Percentiles rank a stretch among this genome's conserved stretches.
phyloP scores from a whole-genome alignment of 192 early-diverging fungal species.

The Backusella australiensis region DNA sequence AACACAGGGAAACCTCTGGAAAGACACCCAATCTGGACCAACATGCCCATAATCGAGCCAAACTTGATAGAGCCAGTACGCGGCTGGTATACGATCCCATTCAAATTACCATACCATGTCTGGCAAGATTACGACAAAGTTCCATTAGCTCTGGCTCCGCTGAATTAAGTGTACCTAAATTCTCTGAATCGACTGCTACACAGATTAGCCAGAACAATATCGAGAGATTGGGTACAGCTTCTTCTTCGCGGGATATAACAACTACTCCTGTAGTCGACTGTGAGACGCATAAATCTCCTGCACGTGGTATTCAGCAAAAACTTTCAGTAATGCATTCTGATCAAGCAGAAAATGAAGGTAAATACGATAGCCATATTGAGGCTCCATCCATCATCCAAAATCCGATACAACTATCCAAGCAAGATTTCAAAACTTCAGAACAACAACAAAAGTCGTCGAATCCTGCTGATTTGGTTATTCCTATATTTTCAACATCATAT shows the following conservation, averaged over 20 bases:
- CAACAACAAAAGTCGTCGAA: background rate
- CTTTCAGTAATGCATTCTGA: background rate
- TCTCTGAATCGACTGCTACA: background rate
- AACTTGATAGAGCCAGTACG: background rate
- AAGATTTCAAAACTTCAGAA: background rate
- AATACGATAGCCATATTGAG: background rate
- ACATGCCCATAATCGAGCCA: background rate
- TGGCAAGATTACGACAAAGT: background rate
- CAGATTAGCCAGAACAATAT: background rate
- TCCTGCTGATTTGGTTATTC: background rate
- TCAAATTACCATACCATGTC: background rate
- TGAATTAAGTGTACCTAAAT: background rate
- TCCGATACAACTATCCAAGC: background rate
- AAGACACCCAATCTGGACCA: no score
- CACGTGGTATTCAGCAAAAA: background rate
- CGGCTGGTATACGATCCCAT: background rate
- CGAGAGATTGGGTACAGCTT: background rate
- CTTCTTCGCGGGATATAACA: background rate
- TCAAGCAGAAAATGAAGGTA: background rate
- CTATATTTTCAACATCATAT: background rate
- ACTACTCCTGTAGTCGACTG: background rate
- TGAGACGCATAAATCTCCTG: background rate
- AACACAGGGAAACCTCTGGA: no score
- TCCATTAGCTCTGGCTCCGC: background rate
- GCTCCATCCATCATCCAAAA: background rate